Evolutionary conservation across 768 basidiomycete genomes (phyloP), one percentile per base, ranked within the genome.

Genomic region (Rhodosporidiobolus sp.): DNA sequence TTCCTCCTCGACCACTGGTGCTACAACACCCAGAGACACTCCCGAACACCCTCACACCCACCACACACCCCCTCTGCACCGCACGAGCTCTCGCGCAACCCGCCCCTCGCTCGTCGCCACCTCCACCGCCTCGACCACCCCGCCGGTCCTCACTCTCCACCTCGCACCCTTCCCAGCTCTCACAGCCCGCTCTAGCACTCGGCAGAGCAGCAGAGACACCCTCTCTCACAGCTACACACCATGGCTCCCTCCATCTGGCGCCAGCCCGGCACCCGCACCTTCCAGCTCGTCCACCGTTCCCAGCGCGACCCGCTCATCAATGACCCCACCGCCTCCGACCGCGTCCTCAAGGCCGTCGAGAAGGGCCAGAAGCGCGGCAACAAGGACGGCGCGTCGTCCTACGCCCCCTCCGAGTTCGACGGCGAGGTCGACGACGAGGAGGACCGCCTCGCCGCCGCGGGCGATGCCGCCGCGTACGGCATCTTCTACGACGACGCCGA

Each of bases 251-350:
- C 94, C 22, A 86, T 94, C 74, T 99, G 91, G 83, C 88, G 92
- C 70, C 89, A 88, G 76, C 91, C 95, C 14, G 92, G 91, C 30
- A 88, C 90, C 66, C 88, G 89, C 78, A 94, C 97, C 80, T 98
- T 95, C 77, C 94, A 97, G 83, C 90, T 99, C 50, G 94, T 99
- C 30, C 93, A 98, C 80, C 86, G 96, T 70, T 97, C 94, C 14
- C 94, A 94, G 79, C 84, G 95, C 55, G 96, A 98, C 82, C 96
- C 96, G 4, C 87, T 95, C 60, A 92, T 94, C 75, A 89, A 98
- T 78, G 94, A 98, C 77, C 88, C 92, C 4, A 91, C 93, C 69
- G 92, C 92, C 0, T 88, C 88, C 63, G 86, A 88, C 73, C 88
- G 92, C 80, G 94, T 99, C n/a, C 84, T 98, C 57, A 95, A 92